Evolutionary conservation across 768 basidiomycete genomes (phyloP), one percentile per base, ranked within the genome.

Genomic region (Suillus weaverae): DNA sequence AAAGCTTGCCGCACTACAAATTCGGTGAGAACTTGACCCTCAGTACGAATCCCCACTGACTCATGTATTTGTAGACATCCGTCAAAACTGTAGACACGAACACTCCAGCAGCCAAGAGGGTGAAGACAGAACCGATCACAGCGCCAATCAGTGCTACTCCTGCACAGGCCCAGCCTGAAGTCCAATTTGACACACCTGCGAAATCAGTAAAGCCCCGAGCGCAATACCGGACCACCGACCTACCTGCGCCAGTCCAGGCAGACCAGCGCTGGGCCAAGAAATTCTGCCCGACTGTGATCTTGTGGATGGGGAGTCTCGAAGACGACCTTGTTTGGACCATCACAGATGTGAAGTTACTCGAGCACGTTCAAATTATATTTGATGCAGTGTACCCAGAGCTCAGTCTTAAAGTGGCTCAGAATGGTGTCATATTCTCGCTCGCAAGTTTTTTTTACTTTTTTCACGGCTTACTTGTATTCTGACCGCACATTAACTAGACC

Each of bases 321-420:
- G 35, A 20, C 3, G 53, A 44, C 43, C 43, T 20, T 1, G 20
- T 67, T 16, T 67, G 63, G 66, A 32, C 36, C 32, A 57, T 67
- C 5, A 39, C 66, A 7, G 44, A 67, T 8, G 46, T 41, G 16
- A n/a, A 55, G 26, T 54, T 67, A 4, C 30, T 30, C 22, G 38
- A 14, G 6, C 43, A 54, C 1, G 10, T 66, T 20, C 62, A 63
- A 50, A 18, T 53, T 8, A 36, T 66, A n/a, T 66, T 63, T 7
- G 32, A 67, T 46, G 32, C 10, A 2, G 13, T 67, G 9, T 67
- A 62, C 57, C 63, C 63, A 13, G 22, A 61, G 8, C 11, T 67
- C 54, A 61, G 54, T 20, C 51, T 64, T 38, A 13, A 39, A 39
- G 60, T 64, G 20, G 61, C 51, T 22, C 11, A 33, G 8, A n/a